phyloP scores from a whole-genome alignment of 768 basidiomycete genomes.

The Candolleomyces aberdarensis region DNA sequence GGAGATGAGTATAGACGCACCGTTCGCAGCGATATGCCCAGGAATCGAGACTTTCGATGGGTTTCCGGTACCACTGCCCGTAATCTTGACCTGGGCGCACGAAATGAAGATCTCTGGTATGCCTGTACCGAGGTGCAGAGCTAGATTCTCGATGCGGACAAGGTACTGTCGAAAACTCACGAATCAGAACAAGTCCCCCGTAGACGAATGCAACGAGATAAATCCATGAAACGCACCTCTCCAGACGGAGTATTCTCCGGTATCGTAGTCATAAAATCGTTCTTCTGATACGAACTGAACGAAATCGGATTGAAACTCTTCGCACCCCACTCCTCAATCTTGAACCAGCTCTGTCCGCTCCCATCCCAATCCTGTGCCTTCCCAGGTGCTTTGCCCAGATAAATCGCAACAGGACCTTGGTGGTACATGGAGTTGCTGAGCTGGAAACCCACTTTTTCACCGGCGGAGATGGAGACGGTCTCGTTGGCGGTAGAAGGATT shows the following conservation, averaged over 20 bases:
- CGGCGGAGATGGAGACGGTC: conserved; percentile 28
- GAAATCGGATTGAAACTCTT: conserved; percentile 31
- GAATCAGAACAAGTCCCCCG: neutral
- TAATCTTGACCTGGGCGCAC: conserved; percentile 46
- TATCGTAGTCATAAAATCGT: conserved; percentile 37
- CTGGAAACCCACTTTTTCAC: conserved; percentile 26
- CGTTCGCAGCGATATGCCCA: conserved; percentile 38
- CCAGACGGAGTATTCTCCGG: conserved; percentile 41
- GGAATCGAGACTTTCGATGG: conserved; percentile 47
- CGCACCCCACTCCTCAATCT: conserved; percentile 40
- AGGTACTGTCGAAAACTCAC: conserved; percentile 29
- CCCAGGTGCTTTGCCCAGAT: conserved; percentile 36
- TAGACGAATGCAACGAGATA: neutral
- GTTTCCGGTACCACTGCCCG: conserved; percentile 39
- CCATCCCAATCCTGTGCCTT: conserved; percentile 32
- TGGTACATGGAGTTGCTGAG: conserved; percentile 23
- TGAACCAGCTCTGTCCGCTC: conserved; percentile 36
- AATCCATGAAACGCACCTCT: conserved; percentile 22
- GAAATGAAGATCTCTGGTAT: conserved; percentile 47
- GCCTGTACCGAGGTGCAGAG: conserved; percentile 38
- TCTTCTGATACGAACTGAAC: conserved; percentile 28
- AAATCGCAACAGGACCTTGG: conserved; percentile 23
- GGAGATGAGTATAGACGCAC: conserved; percentile 14
- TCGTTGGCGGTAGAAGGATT: conserved; percentile 21
- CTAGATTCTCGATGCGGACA: conserved; percentile 45